Evolutionary conservation across 164 flowering plant species (phyloP), one percentile per base, ranked within the genome.

Genomic region (Umbellularia californica): DNA sequence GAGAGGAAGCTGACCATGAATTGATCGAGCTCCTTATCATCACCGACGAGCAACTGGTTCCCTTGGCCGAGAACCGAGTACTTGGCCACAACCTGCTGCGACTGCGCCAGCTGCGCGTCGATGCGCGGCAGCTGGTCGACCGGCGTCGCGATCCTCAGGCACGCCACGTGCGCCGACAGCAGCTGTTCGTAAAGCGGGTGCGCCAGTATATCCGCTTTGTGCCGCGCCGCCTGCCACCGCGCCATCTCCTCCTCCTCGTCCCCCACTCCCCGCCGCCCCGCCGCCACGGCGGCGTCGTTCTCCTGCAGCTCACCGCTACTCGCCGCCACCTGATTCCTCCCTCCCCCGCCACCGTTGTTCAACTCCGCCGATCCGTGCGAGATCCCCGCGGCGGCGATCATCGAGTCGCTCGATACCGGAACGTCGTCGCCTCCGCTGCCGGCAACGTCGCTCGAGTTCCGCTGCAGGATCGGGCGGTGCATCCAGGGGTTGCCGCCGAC

Each of bases 71-170:
- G 77, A 10, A 72, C 85, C 9, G 92, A 84, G 78, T 93, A 91
- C 84, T 91, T 91, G 10, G 90, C 85, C 15, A 87, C 86, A 9
- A 93, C 88, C 11, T 84, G 81, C 78, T 86, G 91, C 50, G 93
- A 88, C 79, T 83, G 94, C 0, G 85, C 88, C 25, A 93, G 82
- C 88, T 93, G 97, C 0, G 93, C 89, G 50, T 93, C 97, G 65
- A 93, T 91, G 83, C 91, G 83, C 33, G 94, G 90, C 79, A 91
- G 76, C 86, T 93, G 97, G 80, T 93, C 96, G 5, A 93, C 94
- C 27, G 97, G 97, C 51, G 97, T 93, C 1, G 97, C 97, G 64
- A 93, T 86, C 67, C 96, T 79, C 73, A 93, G 74, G 75, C 97
- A 93, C 22, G 93, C 78, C 2, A 93, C 96, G 73, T 93, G 97